Percentiles rank a stretch among this genome's conserved stretches.
These are phyloP conservation scores for Aspergillus thermomutatus DNA, from an alignment of 2,329 filamentous ascomycete genomes.

Conservation along the genomic window DNA sequence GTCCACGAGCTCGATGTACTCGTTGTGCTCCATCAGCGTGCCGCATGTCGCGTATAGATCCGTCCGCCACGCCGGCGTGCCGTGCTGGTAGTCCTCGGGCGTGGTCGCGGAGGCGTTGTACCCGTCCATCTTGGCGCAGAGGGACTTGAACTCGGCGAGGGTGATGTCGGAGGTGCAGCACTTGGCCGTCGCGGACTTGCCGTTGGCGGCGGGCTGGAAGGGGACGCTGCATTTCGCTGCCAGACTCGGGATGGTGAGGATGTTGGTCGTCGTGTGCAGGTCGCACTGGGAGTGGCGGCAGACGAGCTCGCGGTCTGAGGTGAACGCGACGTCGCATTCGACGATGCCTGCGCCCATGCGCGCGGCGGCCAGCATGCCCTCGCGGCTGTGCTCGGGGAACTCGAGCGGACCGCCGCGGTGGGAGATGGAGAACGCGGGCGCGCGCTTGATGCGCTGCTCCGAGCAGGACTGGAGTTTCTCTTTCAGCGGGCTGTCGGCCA, in stretches of 20 bases:
- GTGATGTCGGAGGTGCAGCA: slow-evolving; percentile 21
- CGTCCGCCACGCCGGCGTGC: slow-evolving; percentile 15
- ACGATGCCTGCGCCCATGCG: slow-evolving; percentile 18
- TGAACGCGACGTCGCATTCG: slow-evolving; percentile 19
- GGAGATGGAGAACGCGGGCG: slow-evolving; percentile 16
- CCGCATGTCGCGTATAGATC: slow-evolving; percentile 14
- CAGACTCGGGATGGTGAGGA: slow-evolving; percentile 16
- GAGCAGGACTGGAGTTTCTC: slow-evolving; percentile 11
- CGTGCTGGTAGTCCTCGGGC: slow-evolving; percentile 18
- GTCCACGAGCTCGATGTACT: slow-evolving; percentile 15
- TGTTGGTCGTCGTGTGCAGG: slow-evolving; percentile 19
- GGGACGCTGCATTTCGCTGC: slow-evolving; percentile 16
- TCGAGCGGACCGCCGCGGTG: slow-evolving; percentile 17
- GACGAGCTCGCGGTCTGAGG: slow-evolving; percentile 15
- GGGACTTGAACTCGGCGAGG: slow-evolving; percentile 15
- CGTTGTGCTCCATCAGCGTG: slow-evolving; percentile 15
- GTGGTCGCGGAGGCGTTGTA: slow-evolving; percentile 15
- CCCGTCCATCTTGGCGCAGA: slow-evolving; percentile 21
- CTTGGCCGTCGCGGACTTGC: slow-evolving; percentile 8
- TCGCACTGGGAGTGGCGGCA: slow-evolving; percentile 21
- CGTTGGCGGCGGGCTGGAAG: slow-evolving; percentile 12
- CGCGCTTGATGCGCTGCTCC: slow-evolving; percentile 14
- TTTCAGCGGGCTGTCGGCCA: slow-evolving; percentile 17
- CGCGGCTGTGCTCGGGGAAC: slow-evolving; percentile 16
- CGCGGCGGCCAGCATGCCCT: slow-evolving; percentile 16